Evolutionary conservation across 78 protist genomes (phyloP).

Genomic region (Bodo saltans): DNA sequence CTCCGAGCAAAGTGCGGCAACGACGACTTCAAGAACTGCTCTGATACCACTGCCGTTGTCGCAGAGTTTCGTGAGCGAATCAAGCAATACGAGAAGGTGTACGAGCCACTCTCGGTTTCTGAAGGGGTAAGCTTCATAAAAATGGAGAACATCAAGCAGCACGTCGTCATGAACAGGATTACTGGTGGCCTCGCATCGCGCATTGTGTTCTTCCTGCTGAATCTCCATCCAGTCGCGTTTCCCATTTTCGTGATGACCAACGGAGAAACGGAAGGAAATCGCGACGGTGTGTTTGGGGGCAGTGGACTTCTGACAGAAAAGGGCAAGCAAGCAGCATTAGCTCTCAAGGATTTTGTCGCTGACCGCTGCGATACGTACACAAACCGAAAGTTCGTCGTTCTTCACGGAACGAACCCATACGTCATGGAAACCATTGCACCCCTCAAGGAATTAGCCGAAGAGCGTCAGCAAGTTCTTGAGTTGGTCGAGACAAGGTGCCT

Average conservation of each 20-base stretch:
- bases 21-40: conserved; percentile 1
- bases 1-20: background rate
- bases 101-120: background rate
- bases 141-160: background rate
- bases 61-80: conserved; percentile 18
- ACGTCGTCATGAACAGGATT: background rate
- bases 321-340: background rate
- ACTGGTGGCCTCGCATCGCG: background rate
- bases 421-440: too few relatives aligned
- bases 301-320: background rate
- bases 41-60: background rate
- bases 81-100: conserved; percentile 9
- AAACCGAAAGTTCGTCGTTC: background rate
- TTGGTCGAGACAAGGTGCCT: too few relatives aligned
- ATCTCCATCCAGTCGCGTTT: background rate
- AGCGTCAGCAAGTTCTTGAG: too few relatives aligned
- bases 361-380: background rate
- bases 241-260: background rate
- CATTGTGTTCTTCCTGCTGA: background rate
- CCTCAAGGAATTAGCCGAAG: too few relatives aligned
- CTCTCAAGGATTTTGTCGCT: background rate
- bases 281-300: background rate
- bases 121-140: background rate
- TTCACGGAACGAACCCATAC: too few relatives aligned
- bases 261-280: background rate